These are phyloP conservation scores for Blastomyces percursus DNA, from an alignment of 2,329 filamentous ascomycete species.

Conservation along the genomic window DNA sequence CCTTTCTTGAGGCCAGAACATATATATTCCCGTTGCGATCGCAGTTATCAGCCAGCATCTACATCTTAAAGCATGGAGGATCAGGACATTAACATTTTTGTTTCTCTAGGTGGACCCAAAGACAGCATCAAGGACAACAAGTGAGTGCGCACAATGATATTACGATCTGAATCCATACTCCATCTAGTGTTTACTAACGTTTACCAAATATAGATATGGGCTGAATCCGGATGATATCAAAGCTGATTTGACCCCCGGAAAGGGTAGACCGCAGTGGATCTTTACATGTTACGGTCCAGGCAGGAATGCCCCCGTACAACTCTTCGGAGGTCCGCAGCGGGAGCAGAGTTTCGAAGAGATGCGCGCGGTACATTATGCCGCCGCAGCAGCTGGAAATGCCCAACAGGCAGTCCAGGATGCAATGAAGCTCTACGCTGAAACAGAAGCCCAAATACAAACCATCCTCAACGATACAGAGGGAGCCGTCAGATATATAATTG, in stretches of 20 bases:
- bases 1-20: background rate
- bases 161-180: background rate
- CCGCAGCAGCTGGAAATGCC: conserved; percentile 49
- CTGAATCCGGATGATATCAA: conserved; percentile 51
- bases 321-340: conserved; percentile 66
- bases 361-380: conserved; percentile 59
- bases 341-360: conserved; percentile 88
- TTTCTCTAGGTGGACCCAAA: conserved; percentile 14
- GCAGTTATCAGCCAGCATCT: background rate
- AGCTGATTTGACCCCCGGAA: conserved; percentile 49
- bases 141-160: background rate
- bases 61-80: background rate
- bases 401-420: conserved; percentile 43
- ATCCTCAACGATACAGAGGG: conserved; percentile 58
- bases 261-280: conserved; percentile 70
- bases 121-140: conserved; percentile 10
- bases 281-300: conserved; percentile 78
- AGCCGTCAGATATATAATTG: conserved; percentile 58
- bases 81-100: conserved; percentile 10
- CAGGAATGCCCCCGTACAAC: conserved; percentile 62
- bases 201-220: conserved; percentile 33
- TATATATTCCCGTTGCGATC: background rate
- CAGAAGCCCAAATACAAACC: conserved; percentile 60
- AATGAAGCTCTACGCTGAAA: conserved; percentile 49
- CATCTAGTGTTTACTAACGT: conserved; percentile 15